Evolutionary conservation across 106 monocot genomes (phyloP).

Genomic region (Acorus calamus): DNA sequence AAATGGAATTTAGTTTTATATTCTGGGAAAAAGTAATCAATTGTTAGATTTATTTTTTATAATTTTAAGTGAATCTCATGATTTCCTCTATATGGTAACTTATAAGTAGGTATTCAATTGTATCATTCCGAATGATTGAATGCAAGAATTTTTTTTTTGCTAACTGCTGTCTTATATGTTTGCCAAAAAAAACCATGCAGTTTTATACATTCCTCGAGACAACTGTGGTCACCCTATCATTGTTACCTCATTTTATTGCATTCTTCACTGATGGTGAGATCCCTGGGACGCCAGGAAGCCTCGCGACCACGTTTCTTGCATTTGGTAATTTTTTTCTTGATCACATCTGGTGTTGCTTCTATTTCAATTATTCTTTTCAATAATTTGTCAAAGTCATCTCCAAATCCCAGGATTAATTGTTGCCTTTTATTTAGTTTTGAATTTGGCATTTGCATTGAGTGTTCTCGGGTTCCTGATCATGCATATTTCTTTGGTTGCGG

Average conservation of each 20-base stretch:
- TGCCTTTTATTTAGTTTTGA: slow-evolving; percentile 46
- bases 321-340: slow-evolving; percentile 47
- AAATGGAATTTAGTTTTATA: no score
- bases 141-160: no score
- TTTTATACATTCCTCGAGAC: slow-evolving; percentile 85
- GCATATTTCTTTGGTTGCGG: slow-evolving; percentile 85
- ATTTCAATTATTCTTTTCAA: no score
- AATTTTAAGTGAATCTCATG: no score
- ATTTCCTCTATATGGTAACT: no score
- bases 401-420: not conserved
- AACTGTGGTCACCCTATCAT: slow-evolving; percentile 41
- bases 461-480: slow-evolving; percentile 97
- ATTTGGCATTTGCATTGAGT: slow-evolving; percentile 88
- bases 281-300: slow-evolving; percentile 45
- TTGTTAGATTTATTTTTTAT: no score
- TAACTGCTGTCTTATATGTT: no score
- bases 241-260: slow-evolving; percentile 59
- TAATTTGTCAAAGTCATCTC: not conserved
- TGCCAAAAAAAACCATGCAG: slow-evolving; percentile 10
- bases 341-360: no score
- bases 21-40: no score
- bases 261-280: slow-evolving; percentile 58
- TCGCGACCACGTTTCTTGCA: slow-evolving; percentile 63
- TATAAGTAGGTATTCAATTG: no score
- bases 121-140: no score